A percentile compares a stretch with the other conserved stretches of the same genome.
Conservation (phyloP, 2,329 filamentous ascomycete genomes). For the Ramichloridium luteum region DNA sequence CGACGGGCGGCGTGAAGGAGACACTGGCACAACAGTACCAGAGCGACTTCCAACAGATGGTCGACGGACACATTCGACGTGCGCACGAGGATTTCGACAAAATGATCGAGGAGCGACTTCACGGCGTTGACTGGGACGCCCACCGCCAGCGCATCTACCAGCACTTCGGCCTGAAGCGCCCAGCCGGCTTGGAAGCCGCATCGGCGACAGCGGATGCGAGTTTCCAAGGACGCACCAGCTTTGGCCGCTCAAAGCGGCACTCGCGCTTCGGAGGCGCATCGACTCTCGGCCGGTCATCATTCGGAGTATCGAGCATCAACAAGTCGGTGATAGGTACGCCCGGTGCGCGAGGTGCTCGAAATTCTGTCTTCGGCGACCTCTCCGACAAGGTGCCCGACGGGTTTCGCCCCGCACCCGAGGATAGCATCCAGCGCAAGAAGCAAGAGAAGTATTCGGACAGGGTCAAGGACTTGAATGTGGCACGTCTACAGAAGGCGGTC, state of each 20-base stretch:
- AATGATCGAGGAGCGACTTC: constrained; percentile 88
- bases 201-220: constrained; percentile 20
- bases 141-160: constrained; percentile 89
- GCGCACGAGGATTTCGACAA: constrained; percentile 85
- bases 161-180: constrained; percentile 70
- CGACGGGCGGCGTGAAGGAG: constrained; percentile 19
- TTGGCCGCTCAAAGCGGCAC: constrained; percentile 33
- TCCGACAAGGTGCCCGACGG: constrained; percentile 37
- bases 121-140: constrained; percentile 79
- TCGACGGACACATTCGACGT: constrained; percentile 47
- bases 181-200: constrained; percentile 19
- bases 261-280: constrained; percentile 31
- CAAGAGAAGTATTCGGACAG: constrained; percentile 70
- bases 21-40: constrained; percentile 20
- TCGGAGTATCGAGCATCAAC: constrained; percentile 58
- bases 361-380: constrained; percentile 29
- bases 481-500: constrained; percentile 51
- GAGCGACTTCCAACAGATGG: constrained; percentile 53
- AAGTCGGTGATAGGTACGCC: constrained; percentile 81
- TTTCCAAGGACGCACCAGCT: constrained; percentile 27
- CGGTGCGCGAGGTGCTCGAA: constrained; percentile 37
- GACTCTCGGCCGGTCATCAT: constrained; percentile 37
- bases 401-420: constrained; percentile 46
- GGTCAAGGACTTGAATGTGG: constrained; percentile 64
- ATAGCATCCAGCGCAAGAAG: constrained; percentile 70